Percentiles rank a stretch among this genome's conserved stretches.
phyloP scores from a whole-genome alignment of 345 rosid genomes.

The Lepidium africanum region DNA sequence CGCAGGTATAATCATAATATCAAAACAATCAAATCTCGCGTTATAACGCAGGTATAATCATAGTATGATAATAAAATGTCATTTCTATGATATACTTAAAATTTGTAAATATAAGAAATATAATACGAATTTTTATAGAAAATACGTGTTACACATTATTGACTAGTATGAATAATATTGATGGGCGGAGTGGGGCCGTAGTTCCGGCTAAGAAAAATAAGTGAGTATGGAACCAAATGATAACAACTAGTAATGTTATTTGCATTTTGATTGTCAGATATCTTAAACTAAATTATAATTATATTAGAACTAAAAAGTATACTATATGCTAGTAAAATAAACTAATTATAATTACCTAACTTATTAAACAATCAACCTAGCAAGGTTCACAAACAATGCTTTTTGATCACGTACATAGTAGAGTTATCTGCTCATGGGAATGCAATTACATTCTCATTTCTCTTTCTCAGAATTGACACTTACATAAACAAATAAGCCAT shows the following conservation, averaged over 20 bases:
- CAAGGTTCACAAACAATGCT: background rate
- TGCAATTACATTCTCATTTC: conserved; percentile 2
- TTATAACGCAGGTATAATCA: no score
- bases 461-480: background rate
- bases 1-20: no score
- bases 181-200: background rate
- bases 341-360: no score
- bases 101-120: background rate
- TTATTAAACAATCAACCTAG: no score
- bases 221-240: background rate
- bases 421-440: background rate
- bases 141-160: background rate
- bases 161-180: background rate
- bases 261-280: background rate
- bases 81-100: background rate
- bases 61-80: background rate
- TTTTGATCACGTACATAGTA: conserved; percentile 4
- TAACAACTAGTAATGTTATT: background rate
- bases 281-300: background rate
- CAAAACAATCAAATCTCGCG: no score
- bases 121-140: no score
- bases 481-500: background rate
- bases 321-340: no score
- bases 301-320: no score
- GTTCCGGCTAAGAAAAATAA: background rate